Evolutionary conservation across 2,329 filamentous ascomycete species (phyloP).

Genomic region (Endoconidiophora laricicola): DNA sequence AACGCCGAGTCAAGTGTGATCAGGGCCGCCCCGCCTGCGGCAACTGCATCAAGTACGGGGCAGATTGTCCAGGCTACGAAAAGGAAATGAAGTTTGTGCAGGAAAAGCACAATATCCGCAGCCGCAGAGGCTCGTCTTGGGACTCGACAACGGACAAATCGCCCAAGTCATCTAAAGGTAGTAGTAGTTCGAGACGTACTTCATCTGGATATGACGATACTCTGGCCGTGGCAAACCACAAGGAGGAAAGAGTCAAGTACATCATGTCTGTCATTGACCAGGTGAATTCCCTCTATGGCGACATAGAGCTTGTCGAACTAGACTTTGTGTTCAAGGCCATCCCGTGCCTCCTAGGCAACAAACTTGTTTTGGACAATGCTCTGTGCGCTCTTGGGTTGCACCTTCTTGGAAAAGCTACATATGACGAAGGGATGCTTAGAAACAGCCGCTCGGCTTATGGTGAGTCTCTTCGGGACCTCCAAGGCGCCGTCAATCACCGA

Average conservation of each 20-base stretch:
- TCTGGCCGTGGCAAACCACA: background rate
- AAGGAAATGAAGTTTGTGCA: constrained; percentile 24
- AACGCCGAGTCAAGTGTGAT: constrained; percentile 29
- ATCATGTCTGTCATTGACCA: constrained; percentile 2
- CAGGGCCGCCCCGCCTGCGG: constrained; percentile 25
- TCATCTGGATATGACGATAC: background rate
- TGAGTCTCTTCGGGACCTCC: constrained; percentile 21
- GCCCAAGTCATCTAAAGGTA: background rate
- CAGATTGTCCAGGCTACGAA: constrained; percentile 24
- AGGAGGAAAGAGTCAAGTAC: constrained; percentile 1
- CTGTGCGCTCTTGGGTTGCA: constrained; percentile 24
- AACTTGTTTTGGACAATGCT: constrained; percentile 23
- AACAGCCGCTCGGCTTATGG: constrained; percentile 25
- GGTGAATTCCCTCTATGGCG: constrained; percentile 2
- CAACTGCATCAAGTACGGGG: constrained; percentile 25
- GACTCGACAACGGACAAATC: constrained; percentile 2
- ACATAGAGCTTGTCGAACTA: constrained; percentile 1
- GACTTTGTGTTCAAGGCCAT: constrained; percentile 17
- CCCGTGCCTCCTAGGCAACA: constrained; percentile 20
- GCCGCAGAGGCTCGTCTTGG: constrained; percentile 4
- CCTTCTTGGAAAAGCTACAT: constrained; percentile 22
- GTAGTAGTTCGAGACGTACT: background rate
- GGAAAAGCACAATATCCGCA: constrained; percentile 23
- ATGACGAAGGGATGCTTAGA: constrained; percentile 18
- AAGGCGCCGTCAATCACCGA: constrained; percentile 22